phyloP scores from a whole-genome alignment of 139 green algal species.

The Volvox reticuliferus region DNA sequence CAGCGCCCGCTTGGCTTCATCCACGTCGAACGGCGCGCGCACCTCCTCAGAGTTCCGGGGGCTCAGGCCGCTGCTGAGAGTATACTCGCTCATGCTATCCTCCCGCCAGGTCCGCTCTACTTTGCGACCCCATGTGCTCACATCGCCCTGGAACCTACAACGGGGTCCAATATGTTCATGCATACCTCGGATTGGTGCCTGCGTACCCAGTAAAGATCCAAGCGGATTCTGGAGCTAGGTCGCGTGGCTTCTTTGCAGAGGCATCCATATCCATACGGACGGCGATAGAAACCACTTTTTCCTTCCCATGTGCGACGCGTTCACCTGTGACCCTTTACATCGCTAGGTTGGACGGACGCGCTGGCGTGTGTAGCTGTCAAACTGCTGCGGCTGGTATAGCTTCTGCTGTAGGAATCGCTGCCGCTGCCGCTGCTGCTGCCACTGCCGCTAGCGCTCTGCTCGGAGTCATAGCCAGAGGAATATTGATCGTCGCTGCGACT shows the following conservation, averaged over 20 bases:
- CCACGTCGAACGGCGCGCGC: slow-evolving; percentile 50
- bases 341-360: not conserved
- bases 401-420: slow-evolving; percentile 26
- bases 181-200: no score
- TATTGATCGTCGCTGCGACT: slow-evolving; percentile 41
- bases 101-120: not conserved
- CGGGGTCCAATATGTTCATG: no score
- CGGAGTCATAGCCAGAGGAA: slow-evolving; percentile 37
- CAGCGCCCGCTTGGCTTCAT: slow-evolving; percentile 63
- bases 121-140: slow-evolving; percentile 52
- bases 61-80: slow-evolving; percentile 80
- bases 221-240: no score
- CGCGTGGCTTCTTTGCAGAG: no score
- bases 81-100: slow-evolving; percentile 55
- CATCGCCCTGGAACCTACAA: slow-evolving; percentile 51
- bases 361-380: not conserved
- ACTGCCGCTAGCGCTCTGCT: slow-evolving; percentile 13
- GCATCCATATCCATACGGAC: no score
- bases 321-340: not conserved
- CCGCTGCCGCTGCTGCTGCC: slow-evolving; percentile 1
- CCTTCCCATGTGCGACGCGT: not conserved
- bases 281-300: no score
- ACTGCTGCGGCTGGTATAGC: slow-evolving; percentile 7
- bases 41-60: slow-evolving; percentile 58
- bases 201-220: no score